Percentiles rank a stretch among this genome's conserved stretches.
phyloP scores from a whole-genome alignment of 2,329 filamentous ascomycete genomes.

The Sporothrix sp. region DNA sequence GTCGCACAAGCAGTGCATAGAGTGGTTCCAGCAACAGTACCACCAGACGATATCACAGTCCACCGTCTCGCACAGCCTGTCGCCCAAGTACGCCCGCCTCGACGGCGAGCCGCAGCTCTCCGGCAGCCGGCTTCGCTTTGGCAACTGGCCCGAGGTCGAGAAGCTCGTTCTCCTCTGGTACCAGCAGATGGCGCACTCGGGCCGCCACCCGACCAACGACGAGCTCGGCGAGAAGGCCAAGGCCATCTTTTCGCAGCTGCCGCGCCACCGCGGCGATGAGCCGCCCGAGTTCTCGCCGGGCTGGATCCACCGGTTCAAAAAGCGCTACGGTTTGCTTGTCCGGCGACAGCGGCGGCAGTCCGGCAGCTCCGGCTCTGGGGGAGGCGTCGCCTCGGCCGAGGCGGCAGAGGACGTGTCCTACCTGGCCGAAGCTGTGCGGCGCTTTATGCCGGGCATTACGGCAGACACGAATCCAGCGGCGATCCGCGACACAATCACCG shows the following conservation, averaged over 20 bases:
- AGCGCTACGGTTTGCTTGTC: constrained; percentile 49
- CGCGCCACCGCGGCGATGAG: constrained; percentile 50
- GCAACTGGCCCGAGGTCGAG: constrained; percentile 55
- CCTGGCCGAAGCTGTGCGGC: constrained; percentile 49
- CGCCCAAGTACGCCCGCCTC: constrained; percentile 51
- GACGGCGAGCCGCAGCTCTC: constrained; percentile 52
- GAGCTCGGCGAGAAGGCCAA: constrained; percentile 54
- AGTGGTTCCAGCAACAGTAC: constrained; percentile 51
- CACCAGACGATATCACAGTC: constrained; percentile 53
- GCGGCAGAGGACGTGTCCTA: constrained; percentile 49
- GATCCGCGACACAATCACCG: constrained; percentile 48
- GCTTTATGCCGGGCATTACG: constrained; percentile 45
- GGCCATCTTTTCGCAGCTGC: constrained; percentile 46
- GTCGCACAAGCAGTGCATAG: constrained; percentile 52
- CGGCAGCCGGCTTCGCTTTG: constrained; percentile 52
- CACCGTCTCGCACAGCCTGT: constrained; percentile 52
- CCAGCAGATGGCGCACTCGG: constrained; percentile 40
- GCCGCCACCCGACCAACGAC: constrained; percentile 52
- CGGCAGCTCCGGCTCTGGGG: constrained; percentile 29
- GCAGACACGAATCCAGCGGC: constrained; percentile 50
- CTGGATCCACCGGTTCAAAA: constrained; percentile 57
- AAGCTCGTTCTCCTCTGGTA: constrained; percentile 48
- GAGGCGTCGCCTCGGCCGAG: constrained; percentile 37
- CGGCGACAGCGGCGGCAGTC: constrained; percentile 43
- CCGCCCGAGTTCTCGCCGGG: constrained; percentile 53